These are phyloP conservation scores for Magnolia kwangsiensis DNA, from an alignment of 164 flowering plant species.

Conservation along the genomic window DNA sequence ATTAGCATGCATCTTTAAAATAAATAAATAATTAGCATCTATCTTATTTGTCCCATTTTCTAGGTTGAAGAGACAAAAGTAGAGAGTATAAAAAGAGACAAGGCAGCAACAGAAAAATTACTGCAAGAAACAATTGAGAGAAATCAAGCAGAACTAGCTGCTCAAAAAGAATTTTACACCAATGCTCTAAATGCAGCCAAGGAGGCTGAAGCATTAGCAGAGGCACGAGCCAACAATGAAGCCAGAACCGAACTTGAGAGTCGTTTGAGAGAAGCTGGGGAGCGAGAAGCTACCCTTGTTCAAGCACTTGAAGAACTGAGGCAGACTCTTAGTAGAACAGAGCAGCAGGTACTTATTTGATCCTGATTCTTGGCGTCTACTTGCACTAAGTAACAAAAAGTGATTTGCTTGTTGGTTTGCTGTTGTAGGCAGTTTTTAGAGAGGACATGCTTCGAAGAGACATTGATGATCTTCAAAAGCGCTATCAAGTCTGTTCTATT, in stretches of 20 bases:
- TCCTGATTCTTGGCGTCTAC: neutral
- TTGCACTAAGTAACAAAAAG: neutral
- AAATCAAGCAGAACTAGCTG: slow-evolving; percentile 81
- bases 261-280: slow-evolving; percentile 85
- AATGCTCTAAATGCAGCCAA: slow-evolving; percentile 84
- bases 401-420: slow-evolving; percentile 4
- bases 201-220: slow-evolving; percentile 95
- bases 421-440: slow-evolving; percentile 70
- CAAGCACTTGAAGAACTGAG: slow-evolving; percentile 92
- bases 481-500: slow-evolving; percentile 65
- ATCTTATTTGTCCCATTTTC: neutral
- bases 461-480: slow-evolving; percentile 94
- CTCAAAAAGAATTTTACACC: slow-evolving; percentile 81
- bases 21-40: neutral
- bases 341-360: slow-evolving; percentile 74
- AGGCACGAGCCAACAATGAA: slow-evolving; percentile 89
- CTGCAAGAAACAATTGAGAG: slow-evolving; percentile 95
- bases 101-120: slow-evolving; percentile 83
- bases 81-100: slow-evolving; percentile 91
- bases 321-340: slow-evolving; percentile 77
- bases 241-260: slow-evolving; percentile 89
- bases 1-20: neutral
- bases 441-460: slow-evolving; percentile 90
- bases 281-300: slow-evolving; percentile 88
- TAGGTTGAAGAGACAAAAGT: slow-evolving; percentile 96